Evolutionary conservation across 345 rosid genomes (phyloP).

Genomic region (Linum lewisii): DNA sequence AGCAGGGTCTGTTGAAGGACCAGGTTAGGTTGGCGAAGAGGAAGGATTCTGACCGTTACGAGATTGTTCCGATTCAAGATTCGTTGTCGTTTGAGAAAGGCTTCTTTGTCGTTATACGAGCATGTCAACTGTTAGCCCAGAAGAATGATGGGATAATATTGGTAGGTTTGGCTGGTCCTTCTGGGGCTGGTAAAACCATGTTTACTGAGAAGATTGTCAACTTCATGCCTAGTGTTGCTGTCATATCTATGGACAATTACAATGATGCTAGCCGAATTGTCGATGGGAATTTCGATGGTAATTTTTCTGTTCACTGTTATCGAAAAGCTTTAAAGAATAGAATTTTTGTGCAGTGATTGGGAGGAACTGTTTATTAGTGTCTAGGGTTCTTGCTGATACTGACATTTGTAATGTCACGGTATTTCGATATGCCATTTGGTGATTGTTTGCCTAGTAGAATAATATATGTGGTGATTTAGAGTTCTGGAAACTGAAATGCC

Average conservation of each 20-base stretch:
- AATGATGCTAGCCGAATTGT: conserved; percentile 84
- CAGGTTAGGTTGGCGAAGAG: conserved; percentile 71
- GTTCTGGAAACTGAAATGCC: background rate
- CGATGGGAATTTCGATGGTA: conserved; percentile 95
- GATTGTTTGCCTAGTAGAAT: too few species aligned
- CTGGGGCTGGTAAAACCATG: conserved; percentile 98
- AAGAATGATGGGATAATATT: conserved; percentile 75
- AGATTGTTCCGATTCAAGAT: conserved; percentile 65
- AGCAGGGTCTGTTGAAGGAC: conserved; percentile 71
- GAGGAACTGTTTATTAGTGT: too few species aligned
- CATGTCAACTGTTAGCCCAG: conserved; percentile 81
- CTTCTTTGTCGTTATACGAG: conserved; percentile 76
- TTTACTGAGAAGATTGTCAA: conserved; percentile 83
- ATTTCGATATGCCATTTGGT: too few species aligned
- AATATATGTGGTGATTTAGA: too few species aligned
- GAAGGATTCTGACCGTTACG: conserved; percentile 56
- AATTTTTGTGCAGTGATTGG: too few species aligned
- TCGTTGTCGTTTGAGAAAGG: conserved; percentile 85
- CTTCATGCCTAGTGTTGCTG: conserved; percentile 82
- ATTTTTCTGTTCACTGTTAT: too few species aligned
- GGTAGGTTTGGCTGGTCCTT: conserved; percentile 95
- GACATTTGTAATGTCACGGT: too few species aligned
- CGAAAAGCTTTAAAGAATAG: too few species aligned
- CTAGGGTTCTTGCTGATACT: too few species aligned
- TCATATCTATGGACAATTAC: conserved; percentile 90